phyloP scores from a whole-genome alignment of 306 rosid genomes.

The Lathyrus aphaca region DNA sequence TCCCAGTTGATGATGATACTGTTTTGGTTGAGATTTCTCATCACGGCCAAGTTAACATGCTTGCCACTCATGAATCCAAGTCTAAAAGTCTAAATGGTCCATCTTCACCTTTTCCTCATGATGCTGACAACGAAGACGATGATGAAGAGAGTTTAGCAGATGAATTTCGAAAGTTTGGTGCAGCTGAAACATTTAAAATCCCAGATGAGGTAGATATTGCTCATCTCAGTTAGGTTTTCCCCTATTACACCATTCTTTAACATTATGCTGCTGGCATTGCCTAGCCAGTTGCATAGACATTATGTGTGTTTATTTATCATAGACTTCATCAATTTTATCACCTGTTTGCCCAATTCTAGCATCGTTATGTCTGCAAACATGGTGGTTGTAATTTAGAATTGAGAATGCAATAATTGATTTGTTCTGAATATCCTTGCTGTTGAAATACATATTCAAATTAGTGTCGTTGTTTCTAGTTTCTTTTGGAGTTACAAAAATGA shows the following conservation, averaged over 20 bases:
- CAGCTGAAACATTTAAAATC: constrained; percentile 79
- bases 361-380: constrained; percentile 31
- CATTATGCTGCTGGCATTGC: constrained; percentile 25
- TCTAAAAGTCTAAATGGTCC: constrained; percentile 65
- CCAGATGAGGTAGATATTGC: constrained; percentile 79
- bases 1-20: constrained; percentile 78
- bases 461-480: neutral
- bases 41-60: constrained; percentile 93
- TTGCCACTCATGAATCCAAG: constrained; percentile 66
- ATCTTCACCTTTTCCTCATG: constrained; percentile 41
- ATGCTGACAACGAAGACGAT: constrained; percentile 50
- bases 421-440: neutral
- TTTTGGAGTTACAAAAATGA: constrained; percentile 8
- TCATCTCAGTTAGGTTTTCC: constrained; percentile 61
- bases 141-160: constrained; percentile 60
- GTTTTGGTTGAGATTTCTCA: constrained; percentile 86
- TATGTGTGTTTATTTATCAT: neutral
- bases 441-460: constrained; percentile 7
- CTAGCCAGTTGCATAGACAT: neutral
- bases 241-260: constrained; percentile 8
- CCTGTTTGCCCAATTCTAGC: constrained; percentile 34
- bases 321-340: constrained; percentile 23
- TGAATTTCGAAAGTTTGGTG: constrained; percentile 92
- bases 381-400: constrained; percentile 31
- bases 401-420: constrained; percentile 16